Base-by-base conservation (phyloP, 768 basidiomycete genomes). In the Suillus alpinus region DNA sequence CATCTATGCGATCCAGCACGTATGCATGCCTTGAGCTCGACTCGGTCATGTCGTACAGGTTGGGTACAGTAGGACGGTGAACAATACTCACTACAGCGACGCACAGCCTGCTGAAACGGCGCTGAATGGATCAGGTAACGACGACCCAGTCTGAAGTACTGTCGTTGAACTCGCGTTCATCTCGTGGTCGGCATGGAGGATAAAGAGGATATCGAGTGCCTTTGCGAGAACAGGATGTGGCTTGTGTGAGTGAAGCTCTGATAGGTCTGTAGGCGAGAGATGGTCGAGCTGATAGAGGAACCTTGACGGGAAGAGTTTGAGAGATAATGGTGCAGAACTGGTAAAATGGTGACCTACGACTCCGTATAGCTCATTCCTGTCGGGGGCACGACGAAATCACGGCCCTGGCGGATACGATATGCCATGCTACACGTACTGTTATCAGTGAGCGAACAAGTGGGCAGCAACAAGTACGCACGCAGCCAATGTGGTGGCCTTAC, bases 201-300 rank as follows among this genome's bases (percentile, higher is more conserved):
- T 79, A 80, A 95, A 96, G 26, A 96, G 77, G 18, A 89, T 85
- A 68, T 96, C 94, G 58, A 96, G 80, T 4, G 94, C 94, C 67
- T 90, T 93, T 69, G 86, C 91, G 8, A 96, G 83, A 20, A 94
- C 83, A 1, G 94, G 92, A 66, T 92, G 90, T 0, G 94, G 94
- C 18, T 71, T 78, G 75, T 93, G 95, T 2, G 68, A 53, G 2
- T 26, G 44, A 41, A 57, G 87, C 84, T 61, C 49, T 8, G 68
- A 65, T 39, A 69, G 68, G 20, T 73, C 72, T 26, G 72, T 75
- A 18, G 69, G 70, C 2, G 72, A 73, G 13, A 92, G 78, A 67
- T 94, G 86, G 65, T 95, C 94, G 81, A 95, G 89, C 76, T 94
- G 91, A 75, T 94, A 96, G 55, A 96, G 73, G 80, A 95, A 96